Conservation (phyloP, 2,329 filamentous ascomycete species). For the Coniochaeta ligniaria region DNA sequence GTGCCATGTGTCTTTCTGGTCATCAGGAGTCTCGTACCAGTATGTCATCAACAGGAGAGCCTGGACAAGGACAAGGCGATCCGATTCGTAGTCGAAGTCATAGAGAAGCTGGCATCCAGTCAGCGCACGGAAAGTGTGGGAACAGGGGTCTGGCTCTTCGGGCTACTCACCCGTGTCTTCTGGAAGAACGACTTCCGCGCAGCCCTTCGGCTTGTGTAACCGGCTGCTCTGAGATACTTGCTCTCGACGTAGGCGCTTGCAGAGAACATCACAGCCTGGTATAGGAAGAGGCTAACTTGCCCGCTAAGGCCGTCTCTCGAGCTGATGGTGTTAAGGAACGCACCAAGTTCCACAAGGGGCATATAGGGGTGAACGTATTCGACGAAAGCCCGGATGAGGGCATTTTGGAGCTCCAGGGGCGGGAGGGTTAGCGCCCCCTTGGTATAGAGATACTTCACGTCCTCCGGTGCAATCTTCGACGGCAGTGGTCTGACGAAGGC, state of each 20-base stretch:
- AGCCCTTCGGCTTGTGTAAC: slow-evolving; percentile 69
- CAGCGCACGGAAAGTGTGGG: not conserved
- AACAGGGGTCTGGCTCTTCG: not conserved
- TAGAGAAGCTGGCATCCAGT: slow-evolving; percentile 61
- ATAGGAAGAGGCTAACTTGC: slow-evolving; percentile 76
- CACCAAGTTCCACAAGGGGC: slow-evolving; percentile 69
- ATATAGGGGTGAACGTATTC: slow-evolving; percentile 93
- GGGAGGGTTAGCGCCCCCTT: slow-evolving; percentile 84
- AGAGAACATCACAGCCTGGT: slow-evolving; percentile 93
- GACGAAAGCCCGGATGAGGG: slow-evolving; percentile 73
- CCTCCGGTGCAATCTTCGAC: slow-evolving; percentile 67
- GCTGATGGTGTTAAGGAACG: slow-evolving; percentile 54
- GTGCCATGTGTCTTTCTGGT: slow-evolving; percentile 97
- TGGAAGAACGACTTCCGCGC: slow-evolving; percentile 86
- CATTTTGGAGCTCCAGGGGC: slow-evolving; percentile 62
- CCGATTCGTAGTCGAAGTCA: slow-evolving; percentile 90
- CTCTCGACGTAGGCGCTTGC: slow-evolving; percentile 84
- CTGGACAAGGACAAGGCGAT: slow-evolving; percentile 83
- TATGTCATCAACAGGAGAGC: slow-evolving; percentile 88
- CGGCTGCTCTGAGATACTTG: slow-evolving; percentile 66
- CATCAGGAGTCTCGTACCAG: slow-evolving; percentile 95
- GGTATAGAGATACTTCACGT: slow-evolving; percentile 72
- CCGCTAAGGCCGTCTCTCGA: slow-evolving; percentile 61
- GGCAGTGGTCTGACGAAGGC: slow-evolving; percentile 75
- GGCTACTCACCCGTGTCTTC: slow-evolving; percentile 65